phyloP scores from a whole-genome alignment of 2,329 filamentous ascomycete genomes.

The Scleromitrula shiraiana region DNA sequence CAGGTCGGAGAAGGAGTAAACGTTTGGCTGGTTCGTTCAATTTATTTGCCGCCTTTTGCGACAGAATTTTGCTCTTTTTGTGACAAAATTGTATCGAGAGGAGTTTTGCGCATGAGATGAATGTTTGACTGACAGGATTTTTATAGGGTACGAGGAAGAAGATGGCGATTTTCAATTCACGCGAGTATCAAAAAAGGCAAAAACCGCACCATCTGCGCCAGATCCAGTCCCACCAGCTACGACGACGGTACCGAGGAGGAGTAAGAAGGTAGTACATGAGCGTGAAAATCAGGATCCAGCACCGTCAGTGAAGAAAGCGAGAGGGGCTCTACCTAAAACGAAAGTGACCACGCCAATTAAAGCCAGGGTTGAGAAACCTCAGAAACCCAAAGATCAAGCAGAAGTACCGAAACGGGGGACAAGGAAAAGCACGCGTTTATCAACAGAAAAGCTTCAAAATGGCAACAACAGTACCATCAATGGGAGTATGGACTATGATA shows the following conservation, averaged over 20 bases:
- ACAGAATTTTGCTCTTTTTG: too few species aligned
- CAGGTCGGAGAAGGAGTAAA: constrained; percentile 52
- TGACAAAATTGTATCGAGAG: too few species aligned
- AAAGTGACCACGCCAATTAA: neutral
- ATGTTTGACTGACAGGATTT: constrained; percentile 10
- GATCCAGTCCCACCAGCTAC: constrained; percentile 31
- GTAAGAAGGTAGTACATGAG: constrained; percentile 31
- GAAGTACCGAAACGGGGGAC: constrained; percentile 32
- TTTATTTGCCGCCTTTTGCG: constrained; percentile 6
- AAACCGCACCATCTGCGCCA: constrained; percentile 36
- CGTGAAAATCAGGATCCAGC: constrained; percentile 28
- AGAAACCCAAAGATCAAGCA: constrained; percentile 19
- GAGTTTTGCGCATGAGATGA: constrained; percentile 4
- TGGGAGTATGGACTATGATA: constrained; percentile 24
- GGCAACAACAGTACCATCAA: constrained; percentile 16
- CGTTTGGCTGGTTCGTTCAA: constrained; percentile 50
- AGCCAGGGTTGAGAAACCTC: neutral
- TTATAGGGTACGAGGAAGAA: constrained; percentile 59
- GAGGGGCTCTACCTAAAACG: constrained; percentile 10
- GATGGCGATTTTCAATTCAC: constrained; percentile 73
- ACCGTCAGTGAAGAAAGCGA: constrained; percentile 33
- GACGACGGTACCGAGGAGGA: constrained; percentile 30
- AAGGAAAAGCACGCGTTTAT: constrained; percentile 38
- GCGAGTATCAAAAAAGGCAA: constrained; percentile 57
- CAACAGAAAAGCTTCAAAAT: constrained; percentile 32